Evolutionary conservation across 2,329 filamentous ascomycete genomes (phyloP).

Genomic region (Neonectria magnoliae): DNA sequence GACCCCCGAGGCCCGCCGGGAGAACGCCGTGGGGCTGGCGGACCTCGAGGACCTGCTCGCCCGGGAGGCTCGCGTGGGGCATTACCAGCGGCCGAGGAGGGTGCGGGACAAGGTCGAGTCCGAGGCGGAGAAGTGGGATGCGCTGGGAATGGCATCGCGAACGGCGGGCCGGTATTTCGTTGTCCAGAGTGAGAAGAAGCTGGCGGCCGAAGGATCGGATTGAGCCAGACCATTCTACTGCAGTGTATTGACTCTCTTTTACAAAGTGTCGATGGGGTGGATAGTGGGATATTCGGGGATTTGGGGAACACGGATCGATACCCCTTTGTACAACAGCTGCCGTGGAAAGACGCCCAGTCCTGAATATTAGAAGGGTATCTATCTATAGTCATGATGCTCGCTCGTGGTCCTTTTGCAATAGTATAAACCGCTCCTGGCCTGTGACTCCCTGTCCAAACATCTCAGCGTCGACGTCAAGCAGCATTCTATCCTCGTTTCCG

Average conservation of each 20-base stretch:
- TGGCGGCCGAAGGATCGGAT: slow-evolving; percentile 36
- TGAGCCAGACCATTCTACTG: slow-evolving; percentile 4
- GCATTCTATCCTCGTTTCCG: slow-evolving; percentile 15
- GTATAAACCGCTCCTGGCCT: slow-evolving; percentile 8
- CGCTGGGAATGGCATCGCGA: slow-evolving; percentile 71
- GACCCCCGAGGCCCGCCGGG: slow-evolving; percentile 68
- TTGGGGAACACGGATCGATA: slow-evolving; percentile 22
- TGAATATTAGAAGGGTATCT: slow-evolving; percentile 10
- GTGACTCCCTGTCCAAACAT: neutral
- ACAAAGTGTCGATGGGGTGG: neutral
- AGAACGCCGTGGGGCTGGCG: slow-evolving; percentile 68
- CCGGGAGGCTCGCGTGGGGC: slow-evolving; percentile 70
- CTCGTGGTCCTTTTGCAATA: slow-evolving; percentile 6
- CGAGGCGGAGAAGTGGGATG: slow-evolving; percentile 74
- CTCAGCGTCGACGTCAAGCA: slow-evolving; percentile 2
- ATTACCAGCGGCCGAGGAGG: slow-evolving; percentile 57
- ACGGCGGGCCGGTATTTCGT: slow-evolving; percentile 80
- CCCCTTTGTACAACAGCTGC: slow-evolving; percentile 23
- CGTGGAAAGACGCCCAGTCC: neutral
- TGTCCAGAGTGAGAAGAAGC: slow-evolving; percentile 69
- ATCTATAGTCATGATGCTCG: slow-evolving; percentile 21
- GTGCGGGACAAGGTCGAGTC: slow-evolving; percentile 50
- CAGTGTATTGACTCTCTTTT: slow-evolving; percentile 7
- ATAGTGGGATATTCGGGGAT: neutral
- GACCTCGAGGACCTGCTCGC: slow-evolving; percentile 65